A percentile compares a stretch with the other conserved stretches of the same genome.
phyloP scores from a whole-genome alignment of 169 alveolate species.

The Cryptosporidium sp. region DNA sequence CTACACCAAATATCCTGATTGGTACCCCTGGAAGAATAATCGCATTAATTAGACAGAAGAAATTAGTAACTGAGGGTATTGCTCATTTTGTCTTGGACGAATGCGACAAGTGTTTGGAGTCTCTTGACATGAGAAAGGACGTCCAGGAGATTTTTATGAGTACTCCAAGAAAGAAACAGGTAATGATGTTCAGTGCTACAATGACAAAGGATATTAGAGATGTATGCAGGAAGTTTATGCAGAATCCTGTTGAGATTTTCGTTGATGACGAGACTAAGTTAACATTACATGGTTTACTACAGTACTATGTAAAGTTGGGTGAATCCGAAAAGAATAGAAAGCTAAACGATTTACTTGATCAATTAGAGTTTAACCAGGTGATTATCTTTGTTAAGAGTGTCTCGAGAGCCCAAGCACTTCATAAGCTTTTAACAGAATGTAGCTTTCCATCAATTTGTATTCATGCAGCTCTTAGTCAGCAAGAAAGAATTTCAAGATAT shows the following conservation, averaged over 20 bases:
- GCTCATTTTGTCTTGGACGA: conserved; percentile 99
- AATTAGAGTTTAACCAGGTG: conserved; percentile 98
- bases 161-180: conserved; percentile 98
- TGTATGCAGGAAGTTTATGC: conserved; percentile 97
- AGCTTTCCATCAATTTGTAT: conserved; percentile 99
- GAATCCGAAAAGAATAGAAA: conserved; percentile 97
- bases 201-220: conserved; percentile 95
- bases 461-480: conserved; percentile 93
- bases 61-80: conserved; percentile 91
- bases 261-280: conserved; percentile 98
- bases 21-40: conserved; percentile 99
- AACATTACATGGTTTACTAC: conserved; percentile 98
- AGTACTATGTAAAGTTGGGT: conserved; percentile 96
- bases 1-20: conserved; percentile 96
- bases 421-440: conserved; percentile 95
- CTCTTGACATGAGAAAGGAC: conserved; percentile 97
- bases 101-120: conserved; percentile 99
- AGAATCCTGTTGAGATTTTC: conserved; percentile 97
- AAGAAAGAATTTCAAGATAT: conserved; percentile 93
- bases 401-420: conserved; percentile 94
- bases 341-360: conserved; percentile 96
- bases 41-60: conserved; percentile 93
- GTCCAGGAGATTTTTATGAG: conserved; percentile 97
- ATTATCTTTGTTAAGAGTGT: conserved; percentile 97
- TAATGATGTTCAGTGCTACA: conserved; percentile 99